Base-by-base conservation (phyloP, 2,329 filamentous ascomycete species). In the Venturia nashicola region DNA sequence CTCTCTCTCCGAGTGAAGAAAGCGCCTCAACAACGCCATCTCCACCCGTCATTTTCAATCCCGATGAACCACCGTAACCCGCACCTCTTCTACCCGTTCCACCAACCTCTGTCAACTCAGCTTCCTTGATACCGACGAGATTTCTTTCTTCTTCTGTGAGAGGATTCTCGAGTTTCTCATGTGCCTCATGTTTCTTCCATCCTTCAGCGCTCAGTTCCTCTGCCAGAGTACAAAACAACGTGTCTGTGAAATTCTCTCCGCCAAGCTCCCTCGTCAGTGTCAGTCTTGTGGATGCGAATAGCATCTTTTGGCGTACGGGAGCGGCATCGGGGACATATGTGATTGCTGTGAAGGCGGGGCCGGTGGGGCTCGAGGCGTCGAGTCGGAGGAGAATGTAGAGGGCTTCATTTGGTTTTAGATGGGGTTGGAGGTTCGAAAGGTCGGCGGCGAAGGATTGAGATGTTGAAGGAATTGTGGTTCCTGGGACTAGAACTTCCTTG, bases 221-320 rank as follows among this genome's bases (percentile, higher is more conserved):
- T 32, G 85, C 77, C 48, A 81, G 83, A 0, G 88, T 93, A 12
- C 82, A 84, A 72, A 92, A 91, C 51, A 93, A 79, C 32, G 84
- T 88, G 72, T 92, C 88, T 61, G 86, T 79, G 75, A 94, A 93
- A 70, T 90, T 82, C 73, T 94, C 89, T 63, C 85, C 83, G 57
- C 90, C 90, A 11, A 94, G 80, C 75, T 93, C 89, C 51, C 89
- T 83, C 61, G 87, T 83, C 1, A 94, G 80, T 0, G 89, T 89
- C 69, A 92, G 79, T 11, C 89, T 83, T 36, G 90, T 92, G 32
- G 86, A 84, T 6, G 90, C 89, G 73, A 93, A 92, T 27, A 94
- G 82, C 87, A 90, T 94, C 80, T 94, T 94, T 73, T 91, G 87
- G 46, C 90, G 86, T 64, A 94, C 89, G 36, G 87, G 88, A 46